Evolutionary conservation across 2,329 filamentous ascomycete species (phyloP).

Genomic region (Fusarium marasasianum): DNA sequence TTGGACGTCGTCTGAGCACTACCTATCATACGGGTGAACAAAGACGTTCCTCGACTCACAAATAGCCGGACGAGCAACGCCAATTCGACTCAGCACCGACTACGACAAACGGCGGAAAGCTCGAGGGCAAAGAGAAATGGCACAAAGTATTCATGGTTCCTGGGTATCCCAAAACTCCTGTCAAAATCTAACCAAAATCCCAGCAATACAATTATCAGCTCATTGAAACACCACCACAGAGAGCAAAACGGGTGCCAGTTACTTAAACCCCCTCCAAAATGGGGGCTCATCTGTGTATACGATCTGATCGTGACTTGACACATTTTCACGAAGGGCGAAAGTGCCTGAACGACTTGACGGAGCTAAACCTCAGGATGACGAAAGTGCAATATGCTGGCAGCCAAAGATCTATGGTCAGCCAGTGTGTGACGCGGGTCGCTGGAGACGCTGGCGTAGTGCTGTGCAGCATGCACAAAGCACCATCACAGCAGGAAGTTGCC

Average conservation of each 20-base stretch:
- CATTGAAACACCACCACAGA: neutral
- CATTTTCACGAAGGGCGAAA: neutral
- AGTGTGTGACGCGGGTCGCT: neutral
- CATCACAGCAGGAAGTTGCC: conserved; percentile 3
- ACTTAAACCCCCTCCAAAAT: neutral
- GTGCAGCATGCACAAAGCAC: neutral
- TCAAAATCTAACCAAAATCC: conserved; percentile 30
- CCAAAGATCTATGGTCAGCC: neutral
- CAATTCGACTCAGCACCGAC: neutral
- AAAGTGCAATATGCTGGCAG: neutral
- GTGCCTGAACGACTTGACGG: neutral
- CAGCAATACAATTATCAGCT: neutral
- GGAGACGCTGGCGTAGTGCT: neutral
- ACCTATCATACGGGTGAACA: neutral
- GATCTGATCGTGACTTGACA: neutral
- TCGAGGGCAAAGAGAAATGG: neutral
- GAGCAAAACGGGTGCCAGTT: neutral
- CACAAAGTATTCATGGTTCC: conserved; percentile 21
- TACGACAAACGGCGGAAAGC: neutral
- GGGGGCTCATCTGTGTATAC: neutral
- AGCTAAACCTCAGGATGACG: neutral
- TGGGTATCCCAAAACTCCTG: conserved; percentile 34
- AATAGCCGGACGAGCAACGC: neutral
- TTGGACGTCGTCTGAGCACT: neutral
- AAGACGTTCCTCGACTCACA: neutral